These are phyloP conservation scores for Tylopilus felleus DNA, from an alignment of 768 basidiomycete species.

Conservation along the genomic window DNA sequence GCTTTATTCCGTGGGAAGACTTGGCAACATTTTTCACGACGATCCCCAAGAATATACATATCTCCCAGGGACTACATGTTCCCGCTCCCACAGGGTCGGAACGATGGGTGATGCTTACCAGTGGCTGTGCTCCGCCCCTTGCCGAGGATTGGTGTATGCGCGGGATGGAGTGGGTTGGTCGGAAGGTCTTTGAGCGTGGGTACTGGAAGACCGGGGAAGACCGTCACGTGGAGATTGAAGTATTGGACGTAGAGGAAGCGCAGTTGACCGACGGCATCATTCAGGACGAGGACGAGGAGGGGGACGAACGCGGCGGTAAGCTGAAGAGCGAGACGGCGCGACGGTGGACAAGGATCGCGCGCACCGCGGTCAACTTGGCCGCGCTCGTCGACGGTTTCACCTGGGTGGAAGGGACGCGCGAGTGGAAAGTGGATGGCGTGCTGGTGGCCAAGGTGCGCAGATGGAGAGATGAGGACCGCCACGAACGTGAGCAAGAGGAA, in stretches of 20 bases:
- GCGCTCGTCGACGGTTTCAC: slow-evolving; percentile 72
- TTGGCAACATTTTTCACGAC: slow-evolving; percentile 62
- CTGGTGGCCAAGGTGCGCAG: slow-evolving; percentile 63
- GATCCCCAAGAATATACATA: slow-evolving; percentile 54
- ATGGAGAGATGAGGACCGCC: slow-evolving; percentile 70
- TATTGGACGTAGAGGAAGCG: slow-evolving; percentile 60
- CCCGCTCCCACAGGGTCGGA: slow-evolving; percentile 37
- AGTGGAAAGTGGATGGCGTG: slow-evolving; percentile 62
- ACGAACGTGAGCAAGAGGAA: slow-evolving; percentile 69
- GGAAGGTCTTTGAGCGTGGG: slow-evolving; percentile 87
- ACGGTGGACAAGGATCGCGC: slow-evolving; percentile 74
- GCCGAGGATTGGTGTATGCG: slow-evolving; percentile 95
- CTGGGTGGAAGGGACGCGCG: slow-evolving; percentile 56
- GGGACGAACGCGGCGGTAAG: slow-evolving; percentile 35
- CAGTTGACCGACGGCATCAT: slow-evolving; percentile 75
- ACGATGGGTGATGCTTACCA: slow-evolving; percentile 66
- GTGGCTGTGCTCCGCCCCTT: slow-evolving; percentile 65
- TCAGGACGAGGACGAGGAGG: slow-evolving; percentile 74
- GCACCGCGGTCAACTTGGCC: slow-evolving; percentile 66
- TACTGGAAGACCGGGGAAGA: slow-evolving; percentile 87
- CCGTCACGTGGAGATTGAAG: slow-evolving; percentile 69
- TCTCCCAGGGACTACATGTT: slow-evolving; percentile 40
- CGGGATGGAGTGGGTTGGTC: slow-evolving; percentile 95
- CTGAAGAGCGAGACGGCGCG: slow-evolving; percentile 40
- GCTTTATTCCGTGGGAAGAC: slow-evolving; percentile 80